Base-by-base conservation (phyloP, 345 rosid species). In the Citrus hindsii region DNA sequence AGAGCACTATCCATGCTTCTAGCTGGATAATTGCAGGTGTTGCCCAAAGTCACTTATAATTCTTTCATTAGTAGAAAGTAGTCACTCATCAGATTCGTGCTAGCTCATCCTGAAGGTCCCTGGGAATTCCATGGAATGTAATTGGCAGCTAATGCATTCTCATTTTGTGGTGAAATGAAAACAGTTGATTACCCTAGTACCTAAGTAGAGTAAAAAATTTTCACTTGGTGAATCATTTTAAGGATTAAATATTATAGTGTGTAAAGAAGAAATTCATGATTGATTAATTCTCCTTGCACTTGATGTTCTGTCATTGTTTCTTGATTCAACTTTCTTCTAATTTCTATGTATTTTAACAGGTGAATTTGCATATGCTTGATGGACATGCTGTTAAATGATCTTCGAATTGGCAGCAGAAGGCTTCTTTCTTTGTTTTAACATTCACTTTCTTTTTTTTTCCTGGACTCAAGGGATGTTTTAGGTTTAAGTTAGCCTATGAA, bases 291-390 rank as follows among this genome's bases (percentile, higher is more conserved):
- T 63, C 40, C 42, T 40, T 22, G 33, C 10, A 32, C 7, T 21
- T 75, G 63, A 7, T 65, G 35, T 1, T 24, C 51, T 22, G 3
- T 28, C 5, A 2, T 18, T 24, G 13, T 48, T 21, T 64, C 24
- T 74, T 64, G n/a, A 28, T 75, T 24, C 25, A 7, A 61, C 59
- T 9, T 74, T 48, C 4, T 64, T 40, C 30, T 28, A n/a, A 74
- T 62, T 19, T 19, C 63, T 74, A 25, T 22, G 18, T 28, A 38
- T 56, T 46, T 75, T 27, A 32, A 75, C 78, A 75, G 78, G 71
- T 75, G 71, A 75, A 40, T 40, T 28, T 21, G 61, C 40, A 27
- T 37, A 8, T 37, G 66, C 32, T 33, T 16, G 33, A n/a, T 73
- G 55, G 66, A 61, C 33, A 19, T 19, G 68, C 59, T 27, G 64